Evolutionary conservation across 768 basidiomycete genomes (phyloP), one percentile per base, ranked within the genome.

Genomic region (Myochromella boudieri): DNA sequence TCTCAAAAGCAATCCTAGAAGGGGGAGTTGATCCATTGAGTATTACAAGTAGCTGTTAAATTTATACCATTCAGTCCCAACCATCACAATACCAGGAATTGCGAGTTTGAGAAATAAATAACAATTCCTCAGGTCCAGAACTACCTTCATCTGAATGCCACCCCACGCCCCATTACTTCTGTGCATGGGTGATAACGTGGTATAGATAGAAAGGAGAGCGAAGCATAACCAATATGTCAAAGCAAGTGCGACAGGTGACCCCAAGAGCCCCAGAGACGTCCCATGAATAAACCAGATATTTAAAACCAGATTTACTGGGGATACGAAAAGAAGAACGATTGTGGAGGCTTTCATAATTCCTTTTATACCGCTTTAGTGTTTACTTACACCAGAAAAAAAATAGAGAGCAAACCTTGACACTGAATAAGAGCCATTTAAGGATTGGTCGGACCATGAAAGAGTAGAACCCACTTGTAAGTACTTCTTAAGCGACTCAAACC

Each of bases 321-420:
- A 82, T 29, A 85, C 66, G 22, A 80, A n/a, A 29, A 81, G 48
- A 32, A 90, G 72, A 33, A 89, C 76, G 36, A 77, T 50, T 1
- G 87, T 88, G 1, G 87, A 78, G 8, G 82, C 82, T 20, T 78
- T 68, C 85, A 88, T 86, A 48, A 91, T 88, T 6, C 86, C 87
- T 89, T 14, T 46, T 10, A 39, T 37, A 6, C 15, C 7, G 29
- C 17, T 36, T 14, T 38, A 18, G 28, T 29, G 14, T 14, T 34
- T 6, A 34, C 33, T 4, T 34, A n/a, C 14, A n/a, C n/a, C 11
- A 11, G 15, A 22, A 10, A 34, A 27, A 41, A 24, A 39, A 28
- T 6, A 18, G 10, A 11, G 8, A 15, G 47, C 70, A 52, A 47
- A 84, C 85, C 87, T 71, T 90, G 86, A 48, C 85, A 87, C 48